Percentiles rank a stretch among this genome's conserved stretches.
phyloP scores from a whole-genome alignment of 148 eudicot species.

The Limonium bicolor region DNA sequence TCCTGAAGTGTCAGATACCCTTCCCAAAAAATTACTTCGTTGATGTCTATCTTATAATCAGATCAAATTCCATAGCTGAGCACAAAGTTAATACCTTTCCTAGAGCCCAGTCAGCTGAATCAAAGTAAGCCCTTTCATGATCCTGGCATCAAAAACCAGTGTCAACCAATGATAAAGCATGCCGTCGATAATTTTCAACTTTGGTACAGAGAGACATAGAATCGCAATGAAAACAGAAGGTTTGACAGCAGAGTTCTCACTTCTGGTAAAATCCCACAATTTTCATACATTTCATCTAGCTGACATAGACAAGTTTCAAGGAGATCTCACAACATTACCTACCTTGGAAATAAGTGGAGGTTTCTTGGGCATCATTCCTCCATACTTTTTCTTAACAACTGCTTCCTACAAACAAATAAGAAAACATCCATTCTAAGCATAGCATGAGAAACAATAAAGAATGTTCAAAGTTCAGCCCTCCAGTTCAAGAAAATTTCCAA shows the following conservation, averaged over 20 bases:
- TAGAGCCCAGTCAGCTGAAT: conserved; percentile 99
- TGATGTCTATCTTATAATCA: too few relatives aligned
- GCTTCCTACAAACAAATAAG: conserved; percentile 43
- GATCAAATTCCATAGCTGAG: too few relatives aligned
- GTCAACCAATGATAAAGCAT: not conserved
- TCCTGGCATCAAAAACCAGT: conserved; percentile 39
- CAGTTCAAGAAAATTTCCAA: not conserved
- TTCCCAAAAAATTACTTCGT: too few relatives aligned
- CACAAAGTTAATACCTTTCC: conserved; percentile 46
- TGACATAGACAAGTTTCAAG: not conserved
- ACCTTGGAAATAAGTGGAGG: conserved; percentile 97
- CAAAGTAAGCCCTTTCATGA: conserved; percentile 94
- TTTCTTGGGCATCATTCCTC: conserved; percentile 84
- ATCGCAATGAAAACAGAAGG: too few relatives aligned
- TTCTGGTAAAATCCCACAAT: too few relatives aligned
- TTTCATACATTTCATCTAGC: not conserved
- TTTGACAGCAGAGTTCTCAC: too few relatives aligned
- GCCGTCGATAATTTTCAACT: not conserved
- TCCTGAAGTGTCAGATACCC: not conserved
- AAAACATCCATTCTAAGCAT: conserved; percentile 3
- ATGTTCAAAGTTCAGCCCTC: not conserved
- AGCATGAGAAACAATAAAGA: not conserved
- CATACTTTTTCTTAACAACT: conserved; percentile 72
- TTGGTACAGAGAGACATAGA: too few relatives aligned
- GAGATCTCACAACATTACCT: not conserved